phyloP scores from a whole-genome alignment of 495 filamentous ascomycete genomes.

The Opeltia flavorubescens region DNA sequence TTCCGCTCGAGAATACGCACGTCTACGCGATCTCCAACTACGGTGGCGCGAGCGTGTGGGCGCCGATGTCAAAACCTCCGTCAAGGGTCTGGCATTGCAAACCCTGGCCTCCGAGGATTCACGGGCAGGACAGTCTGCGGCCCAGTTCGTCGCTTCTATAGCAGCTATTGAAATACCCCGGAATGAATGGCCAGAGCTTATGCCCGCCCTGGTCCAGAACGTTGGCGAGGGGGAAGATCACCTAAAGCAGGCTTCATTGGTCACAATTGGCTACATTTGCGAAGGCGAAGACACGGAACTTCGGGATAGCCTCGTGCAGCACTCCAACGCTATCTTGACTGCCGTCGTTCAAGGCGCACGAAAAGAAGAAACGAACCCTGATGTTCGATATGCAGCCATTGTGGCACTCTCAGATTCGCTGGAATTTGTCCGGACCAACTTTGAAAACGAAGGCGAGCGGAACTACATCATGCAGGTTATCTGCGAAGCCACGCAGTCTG shows the following conservation, averaged over 20 bases:
- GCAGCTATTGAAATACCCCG: slow-evolving; percentile 87
- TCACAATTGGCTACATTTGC: slow-evolving; percentile 94
- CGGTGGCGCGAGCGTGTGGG: slow-evolving; percentile 81
- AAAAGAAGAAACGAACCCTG: slow-evolving; percentile 81
- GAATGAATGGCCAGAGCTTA: slow-evolving; percentile 90
- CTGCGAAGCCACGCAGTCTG: slow-evolving; percentile 87
- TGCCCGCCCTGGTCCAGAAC: slow-evolving; percentile 75
- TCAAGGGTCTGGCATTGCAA: slow-evolving; percentile 78
- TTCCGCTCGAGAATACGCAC: slow-evolving; percentile 73
- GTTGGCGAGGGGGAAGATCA: slow-evolving; percentile 73
- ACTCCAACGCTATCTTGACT: slow-evolving; percentile 95
- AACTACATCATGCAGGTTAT: slow-evolving; percentile 99
- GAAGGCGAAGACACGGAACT: slow-evolving; percentile 85
- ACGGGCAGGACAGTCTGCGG: slow-evolving; percentile 75
- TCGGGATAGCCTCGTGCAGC: slow-evolving; percentile 59
- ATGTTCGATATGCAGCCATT: slow-evolving; percentile 85
- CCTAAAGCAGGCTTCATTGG: slow-evolving; percentile 86
- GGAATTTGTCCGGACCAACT: slow-evolving; percentile 94
- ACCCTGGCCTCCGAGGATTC: slow-evolving; percentile 63
- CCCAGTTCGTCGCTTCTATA: slow-evolving; percentile 89
- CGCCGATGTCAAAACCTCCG: slow-evolving; percentile 60
- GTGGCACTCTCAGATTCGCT: slow-evolving; percentile 91
- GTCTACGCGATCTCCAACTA: slow-evolving; percentile 72
- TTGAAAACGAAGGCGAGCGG: slow-evolving; percentile 95
- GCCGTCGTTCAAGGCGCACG: slow-evolving; percentile 94